Percentiles rank a stretch among this genome's conserved stretches.
phyloP scores from a whole-genome alignment of 305 asterid species.

The Striga hermonthica region DNA sequence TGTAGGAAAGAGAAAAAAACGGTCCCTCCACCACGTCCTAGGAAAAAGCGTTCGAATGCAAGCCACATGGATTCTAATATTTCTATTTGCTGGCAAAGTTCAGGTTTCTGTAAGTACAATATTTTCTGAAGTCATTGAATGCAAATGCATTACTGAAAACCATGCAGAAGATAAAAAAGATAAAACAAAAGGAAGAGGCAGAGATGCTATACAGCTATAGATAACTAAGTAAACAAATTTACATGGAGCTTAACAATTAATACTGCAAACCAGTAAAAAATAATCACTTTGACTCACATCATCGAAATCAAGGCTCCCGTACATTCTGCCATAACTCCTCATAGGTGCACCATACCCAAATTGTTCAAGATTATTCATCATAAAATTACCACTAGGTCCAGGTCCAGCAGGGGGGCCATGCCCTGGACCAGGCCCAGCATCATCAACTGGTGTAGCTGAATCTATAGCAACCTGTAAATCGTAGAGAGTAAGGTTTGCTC shows the following conservation, averaged over 20 bases:
- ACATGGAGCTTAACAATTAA: not conserved
- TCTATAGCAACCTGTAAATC: conserved; percentile 87
- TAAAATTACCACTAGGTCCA: conserved; percentile 58
- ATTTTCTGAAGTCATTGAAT: not conserved
- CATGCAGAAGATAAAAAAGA: too few relatives aligned
- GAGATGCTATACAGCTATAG: too few relatives aligned
- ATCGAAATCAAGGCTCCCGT: conserved; percentile 79
- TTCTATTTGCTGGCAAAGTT: not conserved
- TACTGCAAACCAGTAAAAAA: conserved; percentile 18
- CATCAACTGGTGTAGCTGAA: conserved; percentile 98
- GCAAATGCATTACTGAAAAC: too few relatives aligned
- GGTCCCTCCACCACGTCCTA: not conserved
- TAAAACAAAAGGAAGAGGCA: too few relatives aligned
- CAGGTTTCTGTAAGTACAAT: not conserved
- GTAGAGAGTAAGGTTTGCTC: conserved; percentile 12
- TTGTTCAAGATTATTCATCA: conserved; percentile 71
- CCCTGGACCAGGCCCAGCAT: conserved; percentile 65
- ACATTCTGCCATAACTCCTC: conserved; percentile 86
- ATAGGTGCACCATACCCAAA: conserved; percentile 78
- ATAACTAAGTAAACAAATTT: too few relatives aligned
- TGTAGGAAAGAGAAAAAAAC: not conserved
- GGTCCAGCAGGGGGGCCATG: not conserved
- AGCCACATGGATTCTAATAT: conserved; percentile 1
- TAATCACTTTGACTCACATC: conserved; percentile 61
- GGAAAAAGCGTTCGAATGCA: conserved; percentile 1